Evolutionary conservation across 805 yeast genomes (phyloP), one percentile per base, ranked within the genome.

Genomic region (Nakazawaea anatomiae): DNA sequence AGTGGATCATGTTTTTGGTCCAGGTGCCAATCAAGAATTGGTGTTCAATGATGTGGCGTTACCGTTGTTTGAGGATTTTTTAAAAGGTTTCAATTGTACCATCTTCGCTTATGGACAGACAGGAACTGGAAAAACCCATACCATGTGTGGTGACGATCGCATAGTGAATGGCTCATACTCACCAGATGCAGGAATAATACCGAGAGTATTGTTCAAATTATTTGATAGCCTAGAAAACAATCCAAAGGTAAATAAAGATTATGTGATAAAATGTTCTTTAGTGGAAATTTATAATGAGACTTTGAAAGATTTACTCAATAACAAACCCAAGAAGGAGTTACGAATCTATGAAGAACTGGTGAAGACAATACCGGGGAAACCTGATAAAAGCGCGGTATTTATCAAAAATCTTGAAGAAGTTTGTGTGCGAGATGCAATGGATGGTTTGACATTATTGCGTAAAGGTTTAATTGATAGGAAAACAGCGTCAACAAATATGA

Each of bases 401-500:
- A 80, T 86, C 25, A 88, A 83, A 53, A 85, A 85, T 55, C 62
- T 87, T 44, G 82, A 79, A 55, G 91, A 86, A 57, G 73, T 79
- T 43, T 74, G 76, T 51, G 73, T 86, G 4, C 72, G 71, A 40
- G 72, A 70, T 58, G 79, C 83, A 6, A 63, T 69, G 7, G 82
- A 80, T 52, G 92, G 89, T 0, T 68, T 86, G 50, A 61, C 66
- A 41, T 63, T 82, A 6, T 62, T 87, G 27, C 76, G 74, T 51
- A 72, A 72, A 47, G 91, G 95, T 0, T 66, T 84, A 39, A 71
- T 70, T 42, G 73, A 72, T 50, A 72, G 90, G 48, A 83, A 80
- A 60, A 84, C 87, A 1, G 88, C 89, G 0, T 73, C 85, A 3
- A 87, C 95, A 0, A 84, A 83, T 59, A 75, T 87, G 75, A 87